Evolutionary conservation across 2,329 filamentous ascomycete genomes (phyloP), one percentile per base, ranked within the genome.

Genomic region (Aspergillus sp.): DNA sequence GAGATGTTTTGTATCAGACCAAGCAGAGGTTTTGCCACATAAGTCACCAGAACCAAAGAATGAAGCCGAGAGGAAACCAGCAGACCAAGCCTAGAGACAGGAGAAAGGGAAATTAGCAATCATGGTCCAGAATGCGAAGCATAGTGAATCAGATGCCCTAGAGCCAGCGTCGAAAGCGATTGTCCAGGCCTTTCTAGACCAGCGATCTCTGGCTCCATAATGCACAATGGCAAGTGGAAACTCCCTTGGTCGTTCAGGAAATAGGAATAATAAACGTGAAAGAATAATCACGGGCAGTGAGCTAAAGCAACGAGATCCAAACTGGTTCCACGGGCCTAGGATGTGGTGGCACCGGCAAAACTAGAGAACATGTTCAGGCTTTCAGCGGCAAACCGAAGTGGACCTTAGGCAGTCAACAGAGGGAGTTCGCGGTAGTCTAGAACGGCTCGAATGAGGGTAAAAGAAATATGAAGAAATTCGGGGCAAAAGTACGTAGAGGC

Each of bases 301-400:
- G 22, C 24, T 30, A 12, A 18, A 8, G 8, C 20, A 24, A 26
- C 9, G 18, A 26, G 47, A 24, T 61, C 53, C 54, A 49, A 55
- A 53, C 48, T 45, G 61, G 66, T 66, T 64, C 62, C 65, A 66
- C 64, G 56, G 61, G 56, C 43, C 61, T 62, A 57, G 61, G 30
- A 60, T 56, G 36, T 57, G 49, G 66, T 67, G 61, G 62, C 62
- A 67, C 64, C 59, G 20, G 20, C 12, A 17, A 18, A 9, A 17
- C 26, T 30, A 30, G 26, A 13, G 30, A 38, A 22, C n/a, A 36
- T 30, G 45, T 22, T 18, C 17, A 20, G 17, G 8, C 26, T 30
- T 30, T 30, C 17, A 17, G 30, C 26, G 34, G 43, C 43, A 43
- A 43, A 24, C 17, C 18, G 42, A 43, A 26, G 42, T 44, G 42